Base-by-base conservation (phyloP, 169 alveolate genomes). In the Plasmodium inui region DNA sequence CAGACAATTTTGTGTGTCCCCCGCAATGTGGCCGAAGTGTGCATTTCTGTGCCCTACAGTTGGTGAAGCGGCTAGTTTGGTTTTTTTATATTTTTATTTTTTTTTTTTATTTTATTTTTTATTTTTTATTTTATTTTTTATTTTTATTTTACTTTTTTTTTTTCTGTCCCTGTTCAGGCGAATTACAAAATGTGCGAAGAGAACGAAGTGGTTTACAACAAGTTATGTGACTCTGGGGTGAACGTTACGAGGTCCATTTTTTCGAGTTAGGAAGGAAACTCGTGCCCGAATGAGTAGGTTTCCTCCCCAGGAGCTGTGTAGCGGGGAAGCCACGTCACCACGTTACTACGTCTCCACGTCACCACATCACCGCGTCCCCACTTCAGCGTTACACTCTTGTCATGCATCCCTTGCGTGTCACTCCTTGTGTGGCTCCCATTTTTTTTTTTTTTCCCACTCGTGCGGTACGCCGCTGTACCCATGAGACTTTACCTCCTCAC, bases 171-270 rank as follows among this genome's bases (percentile, higher is more conserved):
- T 80, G 73, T 81, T 90, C 53, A 90, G 94, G 94, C 78, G n/a
- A 90, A 90, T 72, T 90, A 90, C 55, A 81, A 81, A 80, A 70
- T 80, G 44, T 90, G 94, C 55, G 85, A 90, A 81, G 94, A 90
- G 41, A 90, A 90, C 50, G 92, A 90, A 34, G 34, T 90, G 4
- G 37, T 90, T 41, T 81, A 90, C 91, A 44, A 81, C 44, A 90
- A 90, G 70, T 70, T 90, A 81, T n/a, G 9, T 19, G 28, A 50
- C 34, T 19, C 92, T 7, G 83, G 92, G 28, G n/a, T 57, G 28
- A 82, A 46, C 37, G 44, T 82, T 6, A 82, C 70, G 71, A 82
- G 3, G 19, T 28, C 9, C 79, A 41, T 73, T 9, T 84, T 71
- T 74, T 9, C 84, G 55, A 84, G 55, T 41, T 84, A 84, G 46